phyloP scores from a whole-genome alignment of 768 basidiomycete genomes.

The Cubamyces lactineus region DNA sequence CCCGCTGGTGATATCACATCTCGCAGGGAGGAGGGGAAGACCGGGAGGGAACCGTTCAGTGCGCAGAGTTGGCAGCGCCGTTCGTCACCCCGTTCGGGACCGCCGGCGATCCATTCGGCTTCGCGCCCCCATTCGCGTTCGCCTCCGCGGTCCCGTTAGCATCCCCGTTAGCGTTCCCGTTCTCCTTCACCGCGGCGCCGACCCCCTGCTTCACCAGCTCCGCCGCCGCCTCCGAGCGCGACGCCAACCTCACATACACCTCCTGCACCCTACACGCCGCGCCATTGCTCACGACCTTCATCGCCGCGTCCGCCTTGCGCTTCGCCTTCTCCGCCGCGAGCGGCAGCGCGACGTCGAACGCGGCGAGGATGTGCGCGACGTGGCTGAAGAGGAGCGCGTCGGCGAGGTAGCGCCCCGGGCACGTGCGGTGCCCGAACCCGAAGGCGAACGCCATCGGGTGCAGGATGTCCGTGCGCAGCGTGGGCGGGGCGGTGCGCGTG shows the following conservation, averaged over 20 bases:
- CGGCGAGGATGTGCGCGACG: constrained; percentile 30
- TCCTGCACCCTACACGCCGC: constrained; percentile 16
- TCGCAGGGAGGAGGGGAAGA: background rate
- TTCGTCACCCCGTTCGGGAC: background rate
- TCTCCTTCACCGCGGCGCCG: background rate
- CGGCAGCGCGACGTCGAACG: constrained; percentile 29
- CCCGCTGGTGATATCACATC: no score
- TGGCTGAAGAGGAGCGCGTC: constrained; percentile 30
- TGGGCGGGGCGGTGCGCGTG: constrained; percentile 2
- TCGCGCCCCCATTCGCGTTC: background rate
- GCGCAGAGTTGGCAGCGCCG: background rate
- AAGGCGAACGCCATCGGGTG: constrained; percentile 24
- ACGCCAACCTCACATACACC: background rate
- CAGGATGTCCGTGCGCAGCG: constrained; percentile 21
- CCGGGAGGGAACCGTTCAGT: background rate
- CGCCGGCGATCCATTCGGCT: background rate
- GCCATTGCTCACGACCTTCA: constrained; percentile 22
- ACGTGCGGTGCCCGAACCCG: constrained; percentile 28
- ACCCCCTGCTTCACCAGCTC: constrained; percentile 1
- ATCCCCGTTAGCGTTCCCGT: background rate
- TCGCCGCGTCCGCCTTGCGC: constrained; percentile 17
- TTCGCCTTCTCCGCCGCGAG: constrained; percentile 9
- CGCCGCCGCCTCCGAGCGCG: background rate
- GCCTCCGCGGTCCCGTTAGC: background rate
- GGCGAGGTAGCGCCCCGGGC: constrained; percentile 27